phyloP scores from a whole-genome alignment of 768 basidiomycete species.

The Boletus rubescentipes region DNA sequence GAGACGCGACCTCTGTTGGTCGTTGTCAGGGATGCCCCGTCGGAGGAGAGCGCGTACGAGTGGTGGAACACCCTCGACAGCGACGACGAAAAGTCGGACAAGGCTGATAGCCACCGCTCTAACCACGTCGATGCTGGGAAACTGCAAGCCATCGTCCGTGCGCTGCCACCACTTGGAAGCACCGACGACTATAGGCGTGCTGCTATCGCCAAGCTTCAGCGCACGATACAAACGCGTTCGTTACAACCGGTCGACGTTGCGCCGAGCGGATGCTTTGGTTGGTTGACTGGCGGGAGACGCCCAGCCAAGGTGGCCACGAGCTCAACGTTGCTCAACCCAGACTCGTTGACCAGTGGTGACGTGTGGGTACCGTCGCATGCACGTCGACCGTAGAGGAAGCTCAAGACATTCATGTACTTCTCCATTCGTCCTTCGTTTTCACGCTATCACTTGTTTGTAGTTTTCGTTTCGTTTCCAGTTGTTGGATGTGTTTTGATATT shows the following conservation, averaged over 20 bases:
- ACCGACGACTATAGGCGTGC: not conserved
- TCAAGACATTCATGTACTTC: not conserved
- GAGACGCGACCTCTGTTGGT: conserved; percentile 27
- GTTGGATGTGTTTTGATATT: not conserved
- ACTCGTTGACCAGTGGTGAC: conserved; percentile 10
- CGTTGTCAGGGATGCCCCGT: conserved; percentile 21
- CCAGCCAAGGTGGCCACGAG: not conserved
- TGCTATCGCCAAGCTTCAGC: conserved; percentile 12
- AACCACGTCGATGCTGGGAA: not conserved
- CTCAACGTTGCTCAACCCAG: conserved; percentile 3
- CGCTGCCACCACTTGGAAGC: conserved; percentile 14
- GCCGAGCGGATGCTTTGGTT: conserved; percentile 22
- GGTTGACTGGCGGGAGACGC: conserved; percentile 14
- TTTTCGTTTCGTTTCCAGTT: not conserved
- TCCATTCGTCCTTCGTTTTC: not conserved
- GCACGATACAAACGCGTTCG: conserved; percentile 22
- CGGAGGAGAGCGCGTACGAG: conserved; percentile 17
- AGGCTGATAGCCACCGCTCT: not conserved
- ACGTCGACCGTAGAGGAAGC: not conserved
- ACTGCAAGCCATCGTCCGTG: conserved; percentile 23
- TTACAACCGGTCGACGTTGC: conserved; percentile 22
- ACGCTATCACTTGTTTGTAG: not conserved
- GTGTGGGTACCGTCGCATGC: conserved; percentile 20
- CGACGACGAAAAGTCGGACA: conserved; percentile 5
- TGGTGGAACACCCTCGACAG: conserved; percentile 23